Evolutionary conservation across 2,329 filamentous ascomycete genomes (phyloP).

Genomic region (Emergomyces orientalis): DNA sequence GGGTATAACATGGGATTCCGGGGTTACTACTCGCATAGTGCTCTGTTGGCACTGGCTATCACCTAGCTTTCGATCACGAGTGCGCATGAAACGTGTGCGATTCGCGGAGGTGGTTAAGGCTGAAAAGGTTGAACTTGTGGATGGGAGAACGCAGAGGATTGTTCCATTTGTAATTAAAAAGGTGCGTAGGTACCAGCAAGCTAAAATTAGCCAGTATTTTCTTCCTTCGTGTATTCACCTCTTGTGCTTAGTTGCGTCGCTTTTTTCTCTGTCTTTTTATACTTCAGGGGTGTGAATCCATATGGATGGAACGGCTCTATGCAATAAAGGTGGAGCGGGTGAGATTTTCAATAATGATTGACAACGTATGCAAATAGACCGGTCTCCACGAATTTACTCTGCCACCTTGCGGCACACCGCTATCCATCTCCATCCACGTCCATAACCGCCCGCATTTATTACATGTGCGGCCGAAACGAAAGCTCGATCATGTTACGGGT

Average conservation of each 20-base stretch:
- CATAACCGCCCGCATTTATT: constrained; percentile 16
- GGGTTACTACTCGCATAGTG: constrained; percentile 61
- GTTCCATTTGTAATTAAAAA: constrained; percentile 34
- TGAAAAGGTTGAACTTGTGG: constrained; percentile 41
- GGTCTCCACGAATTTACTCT: constrained; percentile 5
- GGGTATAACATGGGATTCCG: constrained; percentile 69
- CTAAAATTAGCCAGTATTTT: neutral
- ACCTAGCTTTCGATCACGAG: constrained; percentile 29
- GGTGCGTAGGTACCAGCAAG: constrained; percentile 19
- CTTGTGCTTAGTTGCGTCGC: neutral
- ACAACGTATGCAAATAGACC: neutral
- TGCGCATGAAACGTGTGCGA: constrained; percentile 42
- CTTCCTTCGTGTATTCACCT: neutral
- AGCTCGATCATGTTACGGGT: constrained; percentile 36
- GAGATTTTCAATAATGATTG: neutral
- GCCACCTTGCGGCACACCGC: constrained; percentile 8
- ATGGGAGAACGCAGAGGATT: constrained; percentile 24
- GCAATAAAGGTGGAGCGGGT: neutral
- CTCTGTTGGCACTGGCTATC: constrained; percentile 67
- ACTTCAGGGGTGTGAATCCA: neutral
- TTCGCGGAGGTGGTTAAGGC: constrained; percentile 58
- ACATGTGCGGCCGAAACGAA: constrained; percentile 28
- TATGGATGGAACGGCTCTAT: neutral
- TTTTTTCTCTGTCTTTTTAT: neutral
- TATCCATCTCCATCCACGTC: constrained; percentile 8